Evolutionary conservation across 345 rosid species (phyloP), one percentile per base, ranked within the genome.

Genomic region (Balakata baccata): DNA sequence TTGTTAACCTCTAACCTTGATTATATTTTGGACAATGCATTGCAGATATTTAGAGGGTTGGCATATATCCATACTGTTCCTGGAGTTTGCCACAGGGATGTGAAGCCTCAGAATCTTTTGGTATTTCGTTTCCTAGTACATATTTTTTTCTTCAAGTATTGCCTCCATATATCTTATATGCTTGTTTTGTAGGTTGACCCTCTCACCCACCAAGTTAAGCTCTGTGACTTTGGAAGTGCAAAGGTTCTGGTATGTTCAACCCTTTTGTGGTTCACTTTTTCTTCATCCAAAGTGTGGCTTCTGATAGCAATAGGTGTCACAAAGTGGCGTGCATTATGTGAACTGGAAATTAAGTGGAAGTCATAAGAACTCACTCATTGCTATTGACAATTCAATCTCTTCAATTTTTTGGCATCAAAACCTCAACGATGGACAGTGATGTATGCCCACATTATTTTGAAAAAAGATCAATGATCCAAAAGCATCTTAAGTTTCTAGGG

Each of bases 211-310:
- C 89, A 86, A 74, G 89, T 84, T 66, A 86, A 85, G 82, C 83
- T 85, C 56, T 85, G 88, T 59, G 88, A 85, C 71, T 83, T 85
- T 71, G 88, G 88, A 68, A 86, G 89, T 52, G 89, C 89, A n/a
- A 86, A 86, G 80, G 86, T 80, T 58, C 74, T 86, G 89, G 89
- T 86, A 79, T 66, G 82, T 57, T 50, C n/a, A 38, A 57, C 53
- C 64, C 49, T 10, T 34, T 7, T 25, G 9, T 17, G 11, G 4
- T 50, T 34, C 25, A 13, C 23, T n/a, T 67, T 9, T 18, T 61
- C 25, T 51, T 25, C 52, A 20, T 29, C 34, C 34, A 29, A 29
- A 29, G 34, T 29, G 34, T 29, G 34, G 34, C 34, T 50, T 20
- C 6, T 54, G 58, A 54, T 1, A 52, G 56, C n/a, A 18, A 54